These are phyloP conservation scores for Salmacisia buchloeana DNA, from an alignment of 1,284 basidiomycete species.

Conservation along the genomic window DNA sequence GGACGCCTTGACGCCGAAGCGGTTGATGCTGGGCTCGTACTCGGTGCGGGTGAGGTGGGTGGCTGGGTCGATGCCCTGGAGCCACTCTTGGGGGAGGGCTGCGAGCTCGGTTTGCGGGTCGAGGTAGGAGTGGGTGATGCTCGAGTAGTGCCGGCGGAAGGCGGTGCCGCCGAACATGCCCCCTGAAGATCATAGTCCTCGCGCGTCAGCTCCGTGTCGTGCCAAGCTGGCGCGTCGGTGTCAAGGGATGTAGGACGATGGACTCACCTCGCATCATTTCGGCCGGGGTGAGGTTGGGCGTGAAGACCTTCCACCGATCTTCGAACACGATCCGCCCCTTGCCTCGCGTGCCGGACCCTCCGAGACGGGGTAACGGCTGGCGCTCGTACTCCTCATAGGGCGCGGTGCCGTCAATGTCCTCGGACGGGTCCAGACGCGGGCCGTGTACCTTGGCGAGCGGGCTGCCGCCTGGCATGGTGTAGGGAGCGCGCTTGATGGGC, in stretches of 20 bases:
- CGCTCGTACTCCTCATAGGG: slow-evolving; percentile 8
- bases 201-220: not conserved
- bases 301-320: slow-evolving; percentile 49
- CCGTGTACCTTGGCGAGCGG: not conserved
- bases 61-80: slow-evolving; percentile 25
- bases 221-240: not conserved
- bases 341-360: slow-evolving; percentile 13
- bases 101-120: slow-evolving; percentile 27
- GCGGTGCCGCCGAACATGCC: slow-evolving; percentile 55
- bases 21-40: slow-evolving; percentile 50
- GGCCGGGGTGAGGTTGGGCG: slow-evolving; percentile 54
- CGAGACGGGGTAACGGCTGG: not conserved
- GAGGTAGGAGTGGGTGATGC: slow-evolving; percentile 22
- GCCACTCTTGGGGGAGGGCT: slow-evolving; percentile 31
- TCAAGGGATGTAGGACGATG: not conserved
- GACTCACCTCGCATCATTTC: slow-evolving; percentile 49
- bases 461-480: no score
- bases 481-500: not conserved
- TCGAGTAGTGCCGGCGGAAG: slow-evolving; percentile 48
- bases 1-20: slow-evolving; percentile 53
- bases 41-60: slow-evolving; percentile 22
- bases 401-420: not conserved
- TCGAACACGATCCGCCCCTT: slow-evolving; percentile 52
- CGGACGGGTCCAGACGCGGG: not conserved
- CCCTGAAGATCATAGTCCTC: no score